A percentile compares a stretch with the other conserved stretches of the same genome.
Evolutionary conservation across 306 rosid genomes (phyloP).

Genomic region (Dryas octopetala): DNA sequence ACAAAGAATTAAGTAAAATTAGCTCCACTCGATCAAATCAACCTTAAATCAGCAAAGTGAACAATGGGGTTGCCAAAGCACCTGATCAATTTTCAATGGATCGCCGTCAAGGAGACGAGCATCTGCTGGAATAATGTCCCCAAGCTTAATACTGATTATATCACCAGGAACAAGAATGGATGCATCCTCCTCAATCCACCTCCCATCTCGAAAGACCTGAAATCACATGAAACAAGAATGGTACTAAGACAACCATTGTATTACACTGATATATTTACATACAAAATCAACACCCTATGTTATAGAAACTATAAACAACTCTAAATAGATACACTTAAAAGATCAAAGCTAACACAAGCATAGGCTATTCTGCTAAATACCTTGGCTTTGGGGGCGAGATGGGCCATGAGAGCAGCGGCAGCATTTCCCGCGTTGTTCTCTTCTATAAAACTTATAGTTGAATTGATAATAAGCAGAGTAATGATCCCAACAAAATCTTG

Average conservation of each 20-base stretch:
- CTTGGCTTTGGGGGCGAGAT: constrained; percentile 82
- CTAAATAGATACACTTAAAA: not conserved
- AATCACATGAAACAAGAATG: constrained; percentile 9
- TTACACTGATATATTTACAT: not conserved
- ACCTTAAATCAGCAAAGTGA: constrained; percentile 2
- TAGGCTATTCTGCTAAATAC: constrained; percentile 29
- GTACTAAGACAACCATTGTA: not conserved
- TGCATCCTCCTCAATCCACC: constrained; percentile 76
- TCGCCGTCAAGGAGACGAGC: constrained; percentile 82
- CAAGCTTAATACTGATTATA: constrained; percentile 70
- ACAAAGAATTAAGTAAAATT: constrained; percentile 15
- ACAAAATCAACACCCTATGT: not conserved
- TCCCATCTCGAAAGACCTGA: constrained; percentile 80
- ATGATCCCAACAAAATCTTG: constrained; percentile 82
- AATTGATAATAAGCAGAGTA: constrained; percentile 62
- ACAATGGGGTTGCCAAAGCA: constrained; percentile 17
- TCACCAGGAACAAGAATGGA: constrained; percentile 84
- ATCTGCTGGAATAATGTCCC: constrained; percentile 90
- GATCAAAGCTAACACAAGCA: not conserved
- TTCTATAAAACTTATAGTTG: constrained; percentile 82
- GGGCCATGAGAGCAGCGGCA: constrained; percentile 88
- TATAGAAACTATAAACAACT: constrained; percentile 4
- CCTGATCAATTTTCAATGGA: constrained; percentile 86
- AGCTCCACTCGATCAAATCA: constrained; percentile 9
- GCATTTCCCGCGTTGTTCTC: constrained; percentile 94